Evolutionary conservation across 805 yeast genomes (phyloP).

Genomic region (Wickerhamiella occidentalis): DNA sequence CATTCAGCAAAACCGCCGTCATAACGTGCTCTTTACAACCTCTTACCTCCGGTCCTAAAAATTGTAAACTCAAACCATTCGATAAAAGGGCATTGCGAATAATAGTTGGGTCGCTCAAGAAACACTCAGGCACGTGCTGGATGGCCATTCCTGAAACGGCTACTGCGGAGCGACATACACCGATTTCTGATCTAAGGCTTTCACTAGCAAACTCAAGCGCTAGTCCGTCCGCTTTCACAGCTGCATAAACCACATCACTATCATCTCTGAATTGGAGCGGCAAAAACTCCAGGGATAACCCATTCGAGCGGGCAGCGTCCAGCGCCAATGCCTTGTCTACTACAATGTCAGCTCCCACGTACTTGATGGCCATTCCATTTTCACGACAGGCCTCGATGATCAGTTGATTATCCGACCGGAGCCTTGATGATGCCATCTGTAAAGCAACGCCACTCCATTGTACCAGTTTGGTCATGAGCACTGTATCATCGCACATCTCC

Average conservation of each 20-base stretch:
- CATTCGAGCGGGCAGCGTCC: slow-evolving; percentile 1
- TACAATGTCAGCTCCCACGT: neutral
- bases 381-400: neutral
- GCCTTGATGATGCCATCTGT: neutral
- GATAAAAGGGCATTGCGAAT: neutral
- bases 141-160: neutral
- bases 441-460: neutral
- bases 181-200: neutral
- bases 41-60: neutral
- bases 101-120: neutral
- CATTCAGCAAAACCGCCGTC: neutral
- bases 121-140: neutral
- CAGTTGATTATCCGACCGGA: neutral
- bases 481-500: neutral
- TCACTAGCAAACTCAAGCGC: neutral
- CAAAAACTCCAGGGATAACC: neutral
- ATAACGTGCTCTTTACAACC: neutral
- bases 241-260: neutral
- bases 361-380: neutral
- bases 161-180: neutral
- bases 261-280: neutral
- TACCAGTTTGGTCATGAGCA: neutral
- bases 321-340: neutral
- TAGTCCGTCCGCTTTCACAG: neutral
- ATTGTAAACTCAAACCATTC: neutral